Percentiles rank a stretch among this genome's conserved stretches.
Conservation (phyloP, 768 basidiomycete species). For the Xerocomus spinulosus region DNA sequence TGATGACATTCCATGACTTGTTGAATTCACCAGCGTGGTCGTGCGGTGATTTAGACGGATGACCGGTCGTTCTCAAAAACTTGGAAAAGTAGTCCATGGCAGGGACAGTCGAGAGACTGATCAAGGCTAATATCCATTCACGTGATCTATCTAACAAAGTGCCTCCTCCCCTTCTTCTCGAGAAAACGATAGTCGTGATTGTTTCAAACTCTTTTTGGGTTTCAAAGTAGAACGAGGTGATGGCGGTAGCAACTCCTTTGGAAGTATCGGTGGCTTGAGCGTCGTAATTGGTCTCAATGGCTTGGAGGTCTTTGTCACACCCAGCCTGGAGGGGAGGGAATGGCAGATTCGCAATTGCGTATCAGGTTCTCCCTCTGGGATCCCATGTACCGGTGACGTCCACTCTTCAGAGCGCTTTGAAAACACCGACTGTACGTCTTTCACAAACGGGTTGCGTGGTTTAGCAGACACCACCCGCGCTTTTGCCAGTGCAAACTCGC, state of each 20-base stretch:
- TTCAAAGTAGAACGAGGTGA: slow-evolving; percentile 4
- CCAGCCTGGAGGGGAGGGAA: slow-evolving; percentile 9
- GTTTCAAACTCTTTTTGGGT: slow-evolving; percentile 13
- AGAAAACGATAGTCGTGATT: slow-evolving; percentile 18
- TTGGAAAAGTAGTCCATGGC: slow-evolving; percentile 87
- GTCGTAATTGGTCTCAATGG: slow-evolving; percentile 29
- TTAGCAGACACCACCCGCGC: background rate
- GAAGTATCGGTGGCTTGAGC: slow-evolving; percentile 26
- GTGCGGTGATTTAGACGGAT: slow-evolving; percentile 44
- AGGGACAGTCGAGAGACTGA: background rate
- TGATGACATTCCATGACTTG: slow-evolving; percentile 69
- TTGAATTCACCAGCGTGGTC: slow-evolving; percentile 74
- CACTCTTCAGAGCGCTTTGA: background rate
- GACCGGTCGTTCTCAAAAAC: slow-evolving; percentile 50
- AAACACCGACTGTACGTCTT: slow-evolving; percentile 16
- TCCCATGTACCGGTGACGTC: background rate
- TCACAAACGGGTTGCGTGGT: slow-evolving; percentile 23
- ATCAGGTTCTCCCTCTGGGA: background rate
- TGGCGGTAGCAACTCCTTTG: slow-evolving; percentile 21
- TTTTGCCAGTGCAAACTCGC: slow-evolving; percentile 18
- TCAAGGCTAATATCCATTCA: slow-evolving; percentile 3
- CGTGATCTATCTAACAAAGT: slow-evolving; percentile 8
- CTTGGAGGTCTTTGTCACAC: slow-evolving; percentile 3
- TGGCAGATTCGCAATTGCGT: slow-evolving; percentile 2
- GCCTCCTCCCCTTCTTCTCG: background rate